Conservation (phyloP, 176 grass and related monocot species). For the Elaeis guineensis region DNA sequence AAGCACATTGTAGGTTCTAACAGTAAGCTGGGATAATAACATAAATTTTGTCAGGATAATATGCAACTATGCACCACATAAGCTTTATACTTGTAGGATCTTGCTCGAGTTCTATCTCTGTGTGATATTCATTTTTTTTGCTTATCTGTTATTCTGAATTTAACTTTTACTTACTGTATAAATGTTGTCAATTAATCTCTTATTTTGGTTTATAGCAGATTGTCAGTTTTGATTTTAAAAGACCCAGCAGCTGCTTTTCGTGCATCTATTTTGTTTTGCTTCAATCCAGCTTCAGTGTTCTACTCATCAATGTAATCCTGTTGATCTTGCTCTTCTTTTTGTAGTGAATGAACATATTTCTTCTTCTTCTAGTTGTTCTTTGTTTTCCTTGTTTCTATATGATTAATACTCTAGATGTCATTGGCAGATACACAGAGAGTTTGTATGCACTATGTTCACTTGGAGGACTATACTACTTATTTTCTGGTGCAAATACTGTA, state of each 20-base stretch:
- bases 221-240: slow-evolving; percentile 63
- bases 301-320: slow-evolving; percentile 77
- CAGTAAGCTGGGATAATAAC: no score
- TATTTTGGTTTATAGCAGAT: slow-evolving; percentile 32
- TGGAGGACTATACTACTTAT: slow-evolving; percentile 77
- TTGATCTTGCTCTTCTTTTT: slow-evolving; percentile 12
- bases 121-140: no score
- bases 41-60: no score
- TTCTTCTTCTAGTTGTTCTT: not conserved
- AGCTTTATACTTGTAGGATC: no score
- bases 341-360: not conserved
- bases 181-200: not conserved
- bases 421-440: slow-evolving; percentile 80
- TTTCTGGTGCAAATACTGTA: slow-evolving; percentile 64
- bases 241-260: slow-evolving; percentile 43
- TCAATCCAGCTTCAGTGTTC: slow-evolving; percentile 89
- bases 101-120: no score
- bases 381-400: not conserved
- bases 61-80: no score
- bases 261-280: slow-evolving; percentile 70
- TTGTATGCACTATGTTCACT: slow-evolving; percentile 71
- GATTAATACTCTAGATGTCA: slow-evolving; percentile 1
- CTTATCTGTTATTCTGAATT: not conserved
- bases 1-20: no score
- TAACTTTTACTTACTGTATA: not conserved